Conservation (phyloP, 805 yeast genomes). For the Kodamaea hsintzibuensis region DNA sequence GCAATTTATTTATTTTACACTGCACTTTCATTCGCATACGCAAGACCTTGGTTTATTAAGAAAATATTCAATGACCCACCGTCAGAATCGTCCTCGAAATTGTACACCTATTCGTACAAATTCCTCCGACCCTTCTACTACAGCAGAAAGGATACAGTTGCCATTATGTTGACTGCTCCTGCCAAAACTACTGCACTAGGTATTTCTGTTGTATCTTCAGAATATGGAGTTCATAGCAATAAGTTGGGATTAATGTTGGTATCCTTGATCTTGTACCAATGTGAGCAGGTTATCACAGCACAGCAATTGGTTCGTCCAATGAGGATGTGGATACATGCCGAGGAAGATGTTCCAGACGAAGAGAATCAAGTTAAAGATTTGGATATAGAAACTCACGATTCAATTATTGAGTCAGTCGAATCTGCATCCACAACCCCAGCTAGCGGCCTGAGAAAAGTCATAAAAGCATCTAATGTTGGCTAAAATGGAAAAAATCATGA, state of each 20-base stretch:
- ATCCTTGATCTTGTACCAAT: conserved; percentile 85
- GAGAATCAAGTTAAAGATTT: conserved; percentile 9
- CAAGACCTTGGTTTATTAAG: conserved; percentile 59
- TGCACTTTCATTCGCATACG: conserved; percentile 52
- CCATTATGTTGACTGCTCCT: conserved; percentile 85
- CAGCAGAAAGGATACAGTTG: conserved; percentile 67
- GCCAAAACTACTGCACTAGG: conserved; percentile 94
- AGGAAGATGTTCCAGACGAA: conserved; percentile 15
- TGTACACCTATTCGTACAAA: conserved; percentile 48
- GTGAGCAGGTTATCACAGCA: conserved; percentile 84
- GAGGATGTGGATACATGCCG: conserved; percentile 64
- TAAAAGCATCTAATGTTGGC: not conserved
- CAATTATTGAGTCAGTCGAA: not conserved
- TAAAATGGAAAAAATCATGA: too few species aligned
- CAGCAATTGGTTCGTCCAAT: conserved; percentile 66
- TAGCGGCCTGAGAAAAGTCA: not conserved
- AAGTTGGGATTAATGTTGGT: conserved; percentile 72
- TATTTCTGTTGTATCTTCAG: conserved; percentile 77
- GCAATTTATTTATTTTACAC: conserved; percentile 82
- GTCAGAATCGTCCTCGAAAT: conserved; percentile 38
- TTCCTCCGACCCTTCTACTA: conserved; percentile 67
- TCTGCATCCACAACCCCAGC: not conserved
- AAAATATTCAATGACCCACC: conserved; percentile 49
- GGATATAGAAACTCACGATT: not conserved
- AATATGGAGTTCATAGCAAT: conserved; percentile 64